Percentiles rank a stretch among this genome's conserved stretches.
These are phyloP conservation scores for Chenopodium suecicum DNA, from an alignment of 148 eudicot genomes.

Conservation along the genomic window DNA sequence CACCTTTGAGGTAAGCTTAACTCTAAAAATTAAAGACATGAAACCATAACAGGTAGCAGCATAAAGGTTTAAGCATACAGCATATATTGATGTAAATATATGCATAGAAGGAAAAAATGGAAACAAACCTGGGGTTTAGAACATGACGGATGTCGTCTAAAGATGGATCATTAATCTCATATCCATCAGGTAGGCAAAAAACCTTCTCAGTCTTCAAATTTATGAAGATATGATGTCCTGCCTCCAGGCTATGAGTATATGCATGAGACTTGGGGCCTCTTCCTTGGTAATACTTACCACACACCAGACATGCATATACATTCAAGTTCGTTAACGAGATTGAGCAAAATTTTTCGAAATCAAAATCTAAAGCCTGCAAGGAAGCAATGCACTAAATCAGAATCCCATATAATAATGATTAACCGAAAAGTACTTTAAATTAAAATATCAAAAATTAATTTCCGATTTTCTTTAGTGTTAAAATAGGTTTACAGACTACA, in stretches of 20 bases:
- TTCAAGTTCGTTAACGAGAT: slow-evolving; percentile 88
- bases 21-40: not conserved
- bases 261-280: slow-evolving; percentile 90
- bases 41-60: not conserved
- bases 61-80: not conserved
- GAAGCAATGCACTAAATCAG: slow-evolving; percentile 1
- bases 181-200: slow-evolving; percentile 97
- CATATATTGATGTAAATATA: not conserved
- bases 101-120: not conserved
- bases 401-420: not conserved
- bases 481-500: not conserved
- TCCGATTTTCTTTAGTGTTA: not conserved
- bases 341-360: slow-evolving; percentile 91
- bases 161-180: slow-evolving; percentile 88
- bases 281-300: slow-evolving; percentile 96
- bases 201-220: slow-evolving; percentile 83
- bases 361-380: slow-evolving; percentile 91
- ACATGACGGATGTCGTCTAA: slow-evolving; percentile 90
- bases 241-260: slow-evolving; percentile 92
- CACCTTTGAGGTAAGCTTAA: not conserved
- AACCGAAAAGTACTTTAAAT: not conserved
- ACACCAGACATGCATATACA: slow-evolving; percentile 94
- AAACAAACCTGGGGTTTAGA: slow-evolving; percentile 78
- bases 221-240: slow-evolving; percentile 92
- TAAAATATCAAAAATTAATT: not conserved